Conservation (phyloP, 208 protist species). For the Acanthamoeba lenticulata region DNA sequence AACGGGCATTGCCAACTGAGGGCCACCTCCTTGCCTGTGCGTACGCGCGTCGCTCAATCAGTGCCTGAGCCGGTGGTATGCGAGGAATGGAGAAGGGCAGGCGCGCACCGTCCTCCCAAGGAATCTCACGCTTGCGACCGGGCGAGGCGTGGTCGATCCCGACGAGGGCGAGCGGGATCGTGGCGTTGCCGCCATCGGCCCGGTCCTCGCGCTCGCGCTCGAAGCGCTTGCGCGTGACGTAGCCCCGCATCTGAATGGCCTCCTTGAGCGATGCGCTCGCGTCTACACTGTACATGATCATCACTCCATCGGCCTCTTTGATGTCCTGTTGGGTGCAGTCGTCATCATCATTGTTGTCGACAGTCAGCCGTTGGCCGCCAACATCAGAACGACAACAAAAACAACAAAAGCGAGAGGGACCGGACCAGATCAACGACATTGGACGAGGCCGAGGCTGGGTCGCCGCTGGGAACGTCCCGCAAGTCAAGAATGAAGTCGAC, state of each 20-base stretch:
- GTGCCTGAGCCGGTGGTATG: too few relatives aligned
- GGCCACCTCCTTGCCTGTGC: slow-evolving; percentile 47
- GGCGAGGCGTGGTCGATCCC: background rate
- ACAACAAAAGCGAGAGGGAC: background rate
- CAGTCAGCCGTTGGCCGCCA: background rate
- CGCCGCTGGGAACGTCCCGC: background rate
- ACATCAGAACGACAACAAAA: background rate
- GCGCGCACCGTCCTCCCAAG: slow-evolving; percentile 20
- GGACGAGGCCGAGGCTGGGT: background rate
- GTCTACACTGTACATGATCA: slow-evolving; percentile 56
- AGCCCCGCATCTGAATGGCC: slow-evolving; percentile 26
- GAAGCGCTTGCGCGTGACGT: background rate
- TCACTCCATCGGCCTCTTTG: slow-evolving; percentile 35
- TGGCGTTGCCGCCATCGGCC: background rate
- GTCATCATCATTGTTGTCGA: too few relatives aligned
- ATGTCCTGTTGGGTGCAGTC: too few relatives aligned
- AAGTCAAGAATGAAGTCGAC: slow-evolving; percentile 13
- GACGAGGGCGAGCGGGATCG: slow-evolving; percentile 41
- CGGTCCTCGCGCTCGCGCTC: slow-evolving; percentile 24
- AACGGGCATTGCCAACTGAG: slow-evolving; percentile 58
- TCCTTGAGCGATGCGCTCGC: background rate
- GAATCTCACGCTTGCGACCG: background rate
- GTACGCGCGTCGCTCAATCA: too few relatives aligned
- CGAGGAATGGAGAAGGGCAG: too few relatives aligned
- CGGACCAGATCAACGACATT: background rate